Conservation (phyloP, 2,329 filamentous ascomycete genomes). For the Trichoderma cornu-damae region DNA sequence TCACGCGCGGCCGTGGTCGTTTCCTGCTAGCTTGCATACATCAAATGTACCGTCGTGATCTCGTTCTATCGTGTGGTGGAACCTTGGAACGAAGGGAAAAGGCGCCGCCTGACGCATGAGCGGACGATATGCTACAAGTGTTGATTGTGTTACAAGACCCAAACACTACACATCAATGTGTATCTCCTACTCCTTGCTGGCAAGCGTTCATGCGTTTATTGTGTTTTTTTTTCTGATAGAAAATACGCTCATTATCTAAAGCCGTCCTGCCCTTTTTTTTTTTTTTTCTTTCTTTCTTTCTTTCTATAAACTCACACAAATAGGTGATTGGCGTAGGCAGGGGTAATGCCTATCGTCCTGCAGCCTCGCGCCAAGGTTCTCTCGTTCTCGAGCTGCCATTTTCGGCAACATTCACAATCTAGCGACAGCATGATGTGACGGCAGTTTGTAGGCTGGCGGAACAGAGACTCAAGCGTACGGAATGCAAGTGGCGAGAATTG, state of each 20-base stretch:
- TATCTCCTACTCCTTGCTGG: background rate
- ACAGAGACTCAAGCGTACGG: background rate
- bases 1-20: background rate
- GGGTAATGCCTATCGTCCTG: background rate
- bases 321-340: background rate
- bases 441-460: background rate
- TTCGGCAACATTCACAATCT: background rate
- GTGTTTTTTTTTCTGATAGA: background rate
- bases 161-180: background rate
- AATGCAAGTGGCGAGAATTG: background rate
- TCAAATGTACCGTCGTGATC: background rate
- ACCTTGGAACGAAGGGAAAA: background rate
- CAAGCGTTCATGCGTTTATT: background rate
- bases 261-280: no score
- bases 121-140: background rate
- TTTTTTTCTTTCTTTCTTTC: no score
- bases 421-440: background rate
- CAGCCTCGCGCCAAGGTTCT: background rate
- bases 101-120: background rate
- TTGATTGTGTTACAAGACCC: background rate
- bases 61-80: background rate
- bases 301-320: background rate
- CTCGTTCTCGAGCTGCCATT: background rate
- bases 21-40: background rate
- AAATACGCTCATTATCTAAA: background rate